Conservation (phyloP, 345 rosid genomes). For the Sapria himalayana region DNA sequence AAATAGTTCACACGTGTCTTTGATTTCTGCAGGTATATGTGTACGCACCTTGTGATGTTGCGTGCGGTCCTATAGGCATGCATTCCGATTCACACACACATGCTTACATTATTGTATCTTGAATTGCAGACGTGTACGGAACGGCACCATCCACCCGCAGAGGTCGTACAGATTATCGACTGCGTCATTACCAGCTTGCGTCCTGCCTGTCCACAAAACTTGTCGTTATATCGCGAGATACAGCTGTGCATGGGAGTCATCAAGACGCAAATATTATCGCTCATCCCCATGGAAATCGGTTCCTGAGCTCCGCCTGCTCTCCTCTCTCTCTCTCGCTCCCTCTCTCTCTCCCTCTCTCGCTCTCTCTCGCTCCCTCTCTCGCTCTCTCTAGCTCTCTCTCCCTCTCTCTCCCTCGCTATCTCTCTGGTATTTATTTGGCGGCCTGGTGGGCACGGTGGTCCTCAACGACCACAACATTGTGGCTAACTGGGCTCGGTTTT, state of each 20-base stretch:
- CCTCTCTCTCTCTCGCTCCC: no score
- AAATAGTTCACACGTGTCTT: neutral
- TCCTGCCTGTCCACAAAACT: slow-evolving; percentile 64
- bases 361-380: no score
- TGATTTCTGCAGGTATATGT: neutral
- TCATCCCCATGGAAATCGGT: slow-evolving; percentile 29
- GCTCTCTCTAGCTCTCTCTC: no score
- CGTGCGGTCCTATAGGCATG: neutral
- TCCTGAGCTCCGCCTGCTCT: no score
- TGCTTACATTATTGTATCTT: neutral
- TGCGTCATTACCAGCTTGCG: slow-evolving; percentile 58
- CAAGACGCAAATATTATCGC: slow-evolving; percentile 78
- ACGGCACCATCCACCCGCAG: slow-evolving; percentile 65
- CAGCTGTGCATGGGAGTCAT: slow-evolving; percentile 86
- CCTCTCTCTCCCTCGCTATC: no score
- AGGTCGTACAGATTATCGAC: slow-evolving; percentile 89
- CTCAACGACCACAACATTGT: no score
- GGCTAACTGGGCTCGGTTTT: no score
- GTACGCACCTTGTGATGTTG: neutral
- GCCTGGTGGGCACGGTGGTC: no score
- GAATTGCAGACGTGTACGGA: slow-evolving; percentile 60
- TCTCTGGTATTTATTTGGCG: no score
- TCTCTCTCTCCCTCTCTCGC: no score
- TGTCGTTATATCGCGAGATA: slow-evolving; percentile 62
- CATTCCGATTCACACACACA: neutral